A percentile compares a stretch with the other conserved stretches of the same genome.
phyloP scores from a whole-genome alignment of 2,329 filamentous ascomycete species.

The Penicillium glabrum region DNA sequence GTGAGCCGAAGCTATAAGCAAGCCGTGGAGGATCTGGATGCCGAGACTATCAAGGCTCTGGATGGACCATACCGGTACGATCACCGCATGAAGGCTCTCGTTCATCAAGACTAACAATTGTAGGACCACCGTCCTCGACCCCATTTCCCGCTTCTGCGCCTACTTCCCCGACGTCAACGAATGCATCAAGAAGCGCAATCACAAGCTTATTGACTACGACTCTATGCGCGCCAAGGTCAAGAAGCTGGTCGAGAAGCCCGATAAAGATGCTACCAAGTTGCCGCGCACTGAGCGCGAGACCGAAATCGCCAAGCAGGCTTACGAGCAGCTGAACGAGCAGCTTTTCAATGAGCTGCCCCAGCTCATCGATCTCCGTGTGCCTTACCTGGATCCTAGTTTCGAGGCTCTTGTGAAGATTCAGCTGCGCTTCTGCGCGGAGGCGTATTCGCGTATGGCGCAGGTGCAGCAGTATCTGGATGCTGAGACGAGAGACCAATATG shows the following conservation, averaged over 20 bases:
- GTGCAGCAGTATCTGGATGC: slow-evolving; percentile 98
- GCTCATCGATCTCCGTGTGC: slow-evolving; percentile 92
- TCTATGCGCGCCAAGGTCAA: slow-evolving; percentile 94
- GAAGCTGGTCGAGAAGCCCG: slow-evolving; percentile 94
- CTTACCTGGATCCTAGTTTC: slow-evolving; percentile 94
- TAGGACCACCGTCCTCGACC: slow-evolving; percentile 88
- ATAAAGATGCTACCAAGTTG: slow-evolving; percentile 96
- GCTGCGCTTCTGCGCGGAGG: slow-evolving; percentile 94
- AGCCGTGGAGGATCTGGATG: slow-evolving; percentile 94
- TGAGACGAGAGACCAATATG: slow-evolving; percentile 94
- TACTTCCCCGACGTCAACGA: slow-evolving; percentile 99
- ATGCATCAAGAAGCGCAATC: slow-evolving; percentile 97
- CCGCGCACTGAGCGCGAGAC: slow-evolving; percentile 95
- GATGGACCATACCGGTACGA: slow-evolving; percentile 85
- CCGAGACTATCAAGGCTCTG: slow-evolving; percentile 96
- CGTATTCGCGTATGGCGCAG: slow-evolving; percentile 96
- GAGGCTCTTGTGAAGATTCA: slow-evolving; percentile 99
- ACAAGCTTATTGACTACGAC: slow-evolving; percentile 99
- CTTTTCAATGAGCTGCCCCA: slow-evolving; percentile 90
- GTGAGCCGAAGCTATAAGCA: slow-evolving; percentile 98
- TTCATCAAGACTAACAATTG: background rate
- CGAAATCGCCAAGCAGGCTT: slow-evolving; percentile 87
- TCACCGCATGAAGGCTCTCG: background rate
- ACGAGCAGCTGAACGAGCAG: slow-evolving; percentile 97
- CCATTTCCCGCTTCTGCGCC: slow-evolving; percentile 92